Conservation (phyloP, 768 basidiomycete genomes). For the Gymnopilus junonius region DNA sequence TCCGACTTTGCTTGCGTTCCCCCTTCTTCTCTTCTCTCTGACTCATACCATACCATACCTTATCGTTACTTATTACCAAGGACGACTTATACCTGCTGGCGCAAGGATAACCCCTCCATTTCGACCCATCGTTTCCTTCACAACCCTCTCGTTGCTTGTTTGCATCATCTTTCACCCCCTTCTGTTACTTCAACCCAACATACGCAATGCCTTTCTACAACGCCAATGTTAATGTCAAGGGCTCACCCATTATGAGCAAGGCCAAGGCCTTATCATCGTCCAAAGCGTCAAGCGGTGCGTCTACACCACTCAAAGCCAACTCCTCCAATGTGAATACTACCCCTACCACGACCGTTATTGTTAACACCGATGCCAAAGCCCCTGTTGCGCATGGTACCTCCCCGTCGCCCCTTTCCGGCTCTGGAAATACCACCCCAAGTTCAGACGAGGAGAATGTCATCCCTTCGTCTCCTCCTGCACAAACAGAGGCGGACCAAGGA, state of each 20-base stretch:
- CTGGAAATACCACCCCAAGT: neutral
- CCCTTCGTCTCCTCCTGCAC: neutral
- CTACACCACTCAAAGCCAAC: neutral
- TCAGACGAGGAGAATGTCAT: slow-evolving; percentile 12
- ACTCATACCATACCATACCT: neutral
- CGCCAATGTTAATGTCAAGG: neutral
- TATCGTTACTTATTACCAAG: neutral
- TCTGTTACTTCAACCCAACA: neutral
- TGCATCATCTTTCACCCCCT: neutral
- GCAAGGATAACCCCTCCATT: neutral
- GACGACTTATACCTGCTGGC: neutral
- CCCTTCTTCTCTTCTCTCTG: neutral
- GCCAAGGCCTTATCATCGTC: neutral
- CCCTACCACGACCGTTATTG: neutral
- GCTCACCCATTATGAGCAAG: neutral
- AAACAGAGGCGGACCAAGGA: neutral
- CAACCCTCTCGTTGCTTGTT: neutral
- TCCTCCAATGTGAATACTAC: neutral
- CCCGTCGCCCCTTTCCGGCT: neutral
- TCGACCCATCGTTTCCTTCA: neutral
- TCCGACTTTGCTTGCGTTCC: too few species aligned
- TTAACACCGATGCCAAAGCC: neutral
- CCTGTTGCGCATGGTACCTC: neutral
- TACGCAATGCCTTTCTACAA: neutral
- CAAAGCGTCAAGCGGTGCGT: too few species aligned